Conservation (phyloP, 805 yeast species). For the Deakozyma indianensis region DNA sequence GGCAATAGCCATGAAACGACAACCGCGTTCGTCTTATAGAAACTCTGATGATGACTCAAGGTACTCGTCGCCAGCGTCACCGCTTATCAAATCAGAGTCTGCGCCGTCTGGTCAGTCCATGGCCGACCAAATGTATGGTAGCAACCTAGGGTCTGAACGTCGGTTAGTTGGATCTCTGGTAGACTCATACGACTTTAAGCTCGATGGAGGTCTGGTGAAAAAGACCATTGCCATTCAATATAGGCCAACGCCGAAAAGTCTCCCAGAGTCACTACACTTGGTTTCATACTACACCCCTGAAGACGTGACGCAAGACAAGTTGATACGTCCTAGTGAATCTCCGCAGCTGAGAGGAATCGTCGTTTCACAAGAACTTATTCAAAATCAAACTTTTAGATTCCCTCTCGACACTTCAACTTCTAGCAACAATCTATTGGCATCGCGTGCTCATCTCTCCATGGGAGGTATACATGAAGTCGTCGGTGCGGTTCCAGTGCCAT, state of each 20-base stretch:
- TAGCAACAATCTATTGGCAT: too few relatives aligned
- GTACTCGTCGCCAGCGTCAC: background rate
- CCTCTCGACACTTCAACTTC: background rate
- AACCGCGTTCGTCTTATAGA: slow-evolving; percentile 2
- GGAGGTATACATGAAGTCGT: too few relatives aligned
- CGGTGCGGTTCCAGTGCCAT: too few relatives aligned
- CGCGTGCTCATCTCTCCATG: too few relatives aligned
- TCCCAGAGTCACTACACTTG: slow-evolving; percentile 33
- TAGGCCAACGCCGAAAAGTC: background rate
- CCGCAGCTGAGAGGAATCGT: slow-evolving; percentile 33
- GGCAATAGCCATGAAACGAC: slow-evolving; percentile 18
- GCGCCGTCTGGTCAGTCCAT: background rate
- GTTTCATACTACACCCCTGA: slow-evolving; percentile 66
- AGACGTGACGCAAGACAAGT: slow-evolving; percentile 48
- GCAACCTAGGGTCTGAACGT: slow-evolving; percentile 6
- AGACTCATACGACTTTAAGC: slow-evolving; percentile 46
- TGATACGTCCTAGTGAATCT: slow-evolving; percentile 44
- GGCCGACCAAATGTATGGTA: background rate
- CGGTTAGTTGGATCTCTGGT: slow-evolving; percentile 40
- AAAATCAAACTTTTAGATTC: background rate
- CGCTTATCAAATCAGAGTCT: slow-evolving; percentile 1
- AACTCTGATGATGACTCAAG: background rate
- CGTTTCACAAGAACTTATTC: slow-evolving; percentile 22
- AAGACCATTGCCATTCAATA: slow-evolving; percentile 51
- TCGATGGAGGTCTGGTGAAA: slow-evolving; percentile 59